Conservation (phyloP, 2,329 filamentous ascomycete genomes). For the Verticillium dahliae region DNA sequence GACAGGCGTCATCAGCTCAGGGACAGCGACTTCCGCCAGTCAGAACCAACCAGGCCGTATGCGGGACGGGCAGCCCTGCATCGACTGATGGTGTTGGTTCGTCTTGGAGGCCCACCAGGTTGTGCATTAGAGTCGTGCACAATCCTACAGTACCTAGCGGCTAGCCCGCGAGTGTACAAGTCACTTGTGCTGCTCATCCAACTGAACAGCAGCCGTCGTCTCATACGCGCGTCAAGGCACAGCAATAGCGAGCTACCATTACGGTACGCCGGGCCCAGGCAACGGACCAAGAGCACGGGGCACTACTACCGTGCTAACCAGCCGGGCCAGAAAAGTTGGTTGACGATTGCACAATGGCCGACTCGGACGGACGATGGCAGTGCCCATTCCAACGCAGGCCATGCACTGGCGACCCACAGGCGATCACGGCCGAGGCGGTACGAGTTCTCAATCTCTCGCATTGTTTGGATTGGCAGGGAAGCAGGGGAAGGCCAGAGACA, state of each 20-base stretch:
- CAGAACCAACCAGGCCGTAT: not conserved
- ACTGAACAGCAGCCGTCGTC: not conserved
- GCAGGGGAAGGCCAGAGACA: not conserved
- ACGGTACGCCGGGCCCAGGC: not conserved
- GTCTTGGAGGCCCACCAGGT: not conserved
- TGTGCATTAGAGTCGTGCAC: not conserved
- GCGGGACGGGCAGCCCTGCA: not conserved
- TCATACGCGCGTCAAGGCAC: not conserved
- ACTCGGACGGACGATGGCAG: not conserved
- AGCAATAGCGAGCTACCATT: not conserved
- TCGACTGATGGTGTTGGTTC: not conserved
- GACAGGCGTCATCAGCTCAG: not conserved
- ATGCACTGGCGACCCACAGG: not conserved
- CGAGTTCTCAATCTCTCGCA: not conserved
- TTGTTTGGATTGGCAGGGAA: not conserved
- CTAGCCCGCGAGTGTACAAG: too few species aligned
- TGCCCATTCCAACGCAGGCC: not conserved
- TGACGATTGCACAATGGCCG: not conserved
- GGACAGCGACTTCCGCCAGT: not conserved
- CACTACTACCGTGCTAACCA: not conserved
- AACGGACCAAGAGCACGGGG: not conserved
- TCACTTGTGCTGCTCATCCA: not conserved
- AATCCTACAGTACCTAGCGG: not conserved
- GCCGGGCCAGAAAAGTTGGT: not conserved
- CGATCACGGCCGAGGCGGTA: not conserved